phyloP scores from a whole-genome alignment of 352 stramenopile species.

The Phytopythium mirpurense region DNA sequence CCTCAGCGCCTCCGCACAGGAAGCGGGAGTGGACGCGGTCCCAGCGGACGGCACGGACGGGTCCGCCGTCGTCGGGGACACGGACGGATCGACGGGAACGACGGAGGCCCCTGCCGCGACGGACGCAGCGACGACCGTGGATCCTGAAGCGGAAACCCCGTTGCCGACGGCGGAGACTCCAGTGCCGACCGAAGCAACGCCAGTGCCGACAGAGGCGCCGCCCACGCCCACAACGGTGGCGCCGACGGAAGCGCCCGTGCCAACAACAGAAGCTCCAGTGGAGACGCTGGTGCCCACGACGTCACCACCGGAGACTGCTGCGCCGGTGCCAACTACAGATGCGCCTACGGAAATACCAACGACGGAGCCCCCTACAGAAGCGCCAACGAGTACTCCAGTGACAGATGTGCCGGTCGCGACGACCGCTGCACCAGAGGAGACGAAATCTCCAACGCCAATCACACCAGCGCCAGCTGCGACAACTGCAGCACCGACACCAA shows the following conservation, averaged over 20 bases:
- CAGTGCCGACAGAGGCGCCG: slow-evolving; percentile 10
- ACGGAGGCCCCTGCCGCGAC: slow-evolving; percentile 5
- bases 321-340: neutral
- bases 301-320: neutral
- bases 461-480: neutral
- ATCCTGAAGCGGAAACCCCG: neutral
- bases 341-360: slow-evolving; percentile 4
- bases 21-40: neutral
- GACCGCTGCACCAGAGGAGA: slow-evolving; percentile 6
- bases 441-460: slow-evolving; percentile 1
- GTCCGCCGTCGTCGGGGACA: neutral
- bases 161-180: neutral
- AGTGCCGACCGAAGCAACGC: neutral
- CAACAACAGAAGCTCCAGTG: neutral
- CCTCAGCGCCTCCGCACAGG: neutral
- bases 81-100: neutral
- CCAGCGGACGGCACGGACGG: neutral
- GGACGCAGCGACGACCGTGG: neutral
- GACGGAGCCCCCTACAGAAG: slow-evolving; percentile 10
- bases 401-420: slow-evolving; percentile 9
- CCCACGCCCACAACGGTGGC: slow-evolving; percentile 9
- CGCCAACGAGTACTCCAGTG: slow-evolving; percentile 7
- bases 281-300: neutral
- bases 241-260: slow-evolving; percentile 4
- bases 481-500: neutral